A percentile compares a stretch with the other conserved stretches of the same genome.
These are phyloP conservation scores for Phytopythium ostracodes DNA, from an alignment of 352 stramenopile species.

Conservation along the genomic window DNA sequence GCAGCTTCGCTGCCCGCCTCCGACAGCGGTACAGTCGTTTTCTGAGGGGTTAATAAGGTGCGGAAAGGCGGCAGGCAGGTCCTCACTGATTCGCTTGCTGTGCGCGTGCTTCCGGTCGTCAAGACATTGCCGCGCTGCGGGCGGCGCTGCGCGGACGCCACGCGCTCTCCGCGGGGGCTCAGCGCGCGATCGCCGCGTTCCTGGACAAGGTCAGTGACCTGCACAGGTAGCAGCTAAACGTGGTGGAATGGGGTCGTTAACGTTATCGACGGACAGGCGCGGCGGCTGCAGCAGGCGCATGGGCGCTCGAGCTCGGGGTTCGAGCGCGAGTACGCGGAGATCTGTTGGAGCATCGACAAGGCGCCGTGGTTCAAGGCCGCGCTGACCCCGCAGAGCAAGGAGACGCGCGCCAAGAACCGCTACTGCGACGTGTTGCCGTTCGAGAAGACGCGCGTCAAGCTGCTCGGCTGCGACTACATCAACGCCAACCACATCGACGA, in stretches of 20 bases:
- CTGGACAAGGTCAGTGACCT: constrained; percentile 8
- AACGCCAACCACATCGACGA: constrained; percentile 66
- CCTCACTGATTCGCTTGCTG: not conserved
- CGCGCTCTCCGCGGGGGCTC: not conserved
- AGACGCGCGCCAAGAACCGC: constrained; percentile 71
- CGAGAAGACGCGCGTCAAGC: constrained; percentile 61
- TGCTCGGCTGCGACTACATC: constrained; percentile 59
- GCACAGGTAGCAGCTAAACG: no score
- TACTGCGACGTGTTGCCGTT: constrained; percentile 78
- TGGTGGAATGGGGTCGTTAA: no score
- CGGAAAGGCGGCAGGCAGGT: not conserved
- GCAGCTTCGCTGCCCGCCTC: not conserved
- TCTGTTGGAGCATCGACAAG: constrained; percentile 57
- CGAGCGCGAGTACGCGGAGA: constrained; percentile 59
- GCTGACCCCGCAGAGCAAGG: constrained; percentile 59
- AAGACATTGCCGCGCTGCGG: constrained; percentile 13
- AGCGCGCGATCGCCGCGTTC: constrained; percentile 18
- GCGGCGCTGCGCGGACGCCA: constrained; percentile 7
- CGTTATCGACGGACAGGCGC: no score
- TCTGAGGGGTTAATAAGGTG: not conserved
- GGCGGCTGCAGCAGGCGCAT: constrained; percentile 24
- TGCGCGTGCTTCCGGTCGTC: not conserved
- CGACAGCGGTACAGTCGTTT: not conserved
- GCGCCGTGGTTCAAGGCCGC: constrained; percentile 44
- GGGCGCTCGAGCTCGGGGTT: constrained; percentile 33